Evolutionary conservation across 495 filamentous ascomycete genomes (phyloP).

Genomic region (Amphirosellinia nigrospora): DNA sequence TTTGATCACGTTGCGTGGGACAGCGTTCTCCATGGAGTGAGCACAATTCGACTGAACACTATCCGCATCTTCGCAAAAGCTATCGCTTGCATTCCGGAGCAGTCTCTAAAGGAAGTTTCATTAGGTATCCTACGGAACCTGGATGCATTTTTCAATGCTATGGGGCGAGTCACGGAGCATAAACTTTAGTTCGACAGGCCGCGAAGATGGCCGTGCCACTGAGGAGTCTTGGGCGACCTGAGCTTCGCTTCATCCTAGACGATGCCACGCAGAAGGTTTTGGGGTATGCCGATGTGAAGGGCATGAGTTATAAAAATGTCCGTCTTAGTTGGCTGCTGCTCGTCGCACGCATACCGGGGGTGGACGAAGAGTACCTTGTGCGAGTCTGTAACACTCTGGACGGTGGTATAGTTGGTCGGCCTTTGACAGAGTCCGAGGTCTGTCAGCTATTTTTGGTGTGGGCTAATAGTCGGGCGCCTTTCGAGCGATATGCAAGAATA

Average conservation of each 20-base stretch:
- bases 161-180: not conserved
- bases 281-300: constrained; percentile 17
- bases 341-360: constrained; percentile 31
- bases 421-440: constrained; percentile 28
- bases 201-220: constrained; percentile 33
- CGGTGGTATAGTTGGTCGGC: constrained; percentile 7
- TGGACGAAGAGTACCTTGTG: constrained; percentile 27
- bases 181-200: constrained; percentile 27
- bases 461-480: constrained; percentile 23
- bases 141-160: constrained; percentile 22
- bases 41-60: constrained; percentile 31
- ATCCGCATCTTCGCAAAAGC: constrained; percentile 26
- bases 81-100: constrained; percentile 32
- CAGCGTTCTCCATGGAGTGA: constrained; percentile 29
- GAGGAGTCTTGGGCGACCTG: constrained; percentile 22
- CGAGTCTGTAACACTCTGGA: constrained; percentile 29
- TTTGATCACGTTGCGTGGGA: constrained; percentile 30
- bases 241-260: constrained; percentile 30
- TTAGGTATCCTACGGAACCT: constrained; percentile 28
- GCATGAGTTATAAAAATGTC: constrained; percentile 19
- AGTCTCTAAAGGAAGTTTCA: constrained; percentile 21
- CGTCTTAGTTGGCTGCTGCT: constrained; percentile 36
- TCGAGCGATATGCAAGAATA: not conserved
- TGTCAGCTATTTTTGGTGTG: constrained; percentile 33
- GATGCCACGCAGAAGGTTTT: constrained; percentile 25